phyloP scores from a whole-genome alignment of 495 filamentous ascomycete species.

The Friedmanniomyces endolithicus region DNA sequence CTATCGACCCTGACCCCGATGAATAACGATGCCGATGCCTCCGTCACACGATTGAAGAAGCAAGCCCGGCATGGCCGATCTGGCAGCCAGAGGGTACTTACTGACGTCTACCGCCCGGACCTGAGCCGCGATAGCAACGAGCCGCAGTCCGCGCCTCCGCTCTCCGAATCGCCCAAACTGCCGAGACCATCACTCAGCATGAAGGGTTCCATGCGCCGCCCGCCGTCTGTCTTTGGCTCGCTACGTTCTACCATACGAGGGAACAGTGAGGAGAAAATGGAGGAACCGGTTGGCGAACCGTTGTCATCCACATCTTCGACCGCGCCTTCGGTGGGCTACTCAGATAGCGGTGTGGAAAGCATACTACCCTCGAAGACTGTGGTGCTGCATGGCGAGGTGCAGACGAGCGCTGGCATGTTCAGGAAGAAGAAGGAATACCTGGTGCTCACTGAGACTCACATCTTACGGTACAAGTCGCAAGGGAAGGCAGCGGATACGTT shows the following conservation, averaged over 20 bases:
- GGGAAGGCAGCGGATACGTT: constrained; percentile 57
- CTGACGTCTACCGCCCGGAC: constrained; percentile 16
- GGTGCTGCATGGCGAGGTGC: constrained; percentile 61
- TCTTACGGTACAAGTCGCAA: constrained; percentile 70
- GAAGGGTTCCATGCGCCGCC: constrained; percentile 7
- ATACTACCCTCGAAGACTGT: constrained; percentile 33
- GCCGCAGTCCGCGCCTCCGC: not conserved
- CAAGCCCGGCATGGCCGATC: constrained; percentile 21
- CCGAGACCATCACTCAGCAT: constrained; percentile 8
- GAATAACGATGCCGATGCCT: constrained; percentile 9
- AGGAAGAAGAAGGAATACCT: constrained; percentile 79
- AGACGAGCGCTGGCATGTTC: constrained; percentile 68
- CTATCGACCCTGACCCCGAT: constrained; percentile 19
- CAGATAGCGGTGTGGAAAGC: constrained; percentile 7
- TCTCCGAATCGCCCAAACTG: constrained; percentile 5
- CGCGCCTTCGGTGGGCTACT: not conserved
- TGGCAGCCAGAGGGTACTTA: constrained; percentile 18
- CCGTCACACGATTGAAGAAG: constrained; percentile 21
- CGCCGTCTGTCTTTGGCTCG: constrained; percentile 2
- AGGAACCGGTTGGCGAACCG: constrained; percentile 3
- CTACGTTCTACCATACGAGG: not conserved
- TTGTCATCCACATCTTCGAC: constrained; percentile 10
- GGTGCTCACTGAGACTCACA: constrained; percentile 74
- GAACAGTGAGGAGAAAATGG: not conserved
- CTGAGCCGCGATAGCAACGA: not conserved